Percentiles rank a stretch among this genome's conserved stretches.
These are phyloP conservation scores for Leucoagaricus sp. DNA, from an alignment of 1,284 basidiomycete genomes.

Conservation along the genomic window DNA sequence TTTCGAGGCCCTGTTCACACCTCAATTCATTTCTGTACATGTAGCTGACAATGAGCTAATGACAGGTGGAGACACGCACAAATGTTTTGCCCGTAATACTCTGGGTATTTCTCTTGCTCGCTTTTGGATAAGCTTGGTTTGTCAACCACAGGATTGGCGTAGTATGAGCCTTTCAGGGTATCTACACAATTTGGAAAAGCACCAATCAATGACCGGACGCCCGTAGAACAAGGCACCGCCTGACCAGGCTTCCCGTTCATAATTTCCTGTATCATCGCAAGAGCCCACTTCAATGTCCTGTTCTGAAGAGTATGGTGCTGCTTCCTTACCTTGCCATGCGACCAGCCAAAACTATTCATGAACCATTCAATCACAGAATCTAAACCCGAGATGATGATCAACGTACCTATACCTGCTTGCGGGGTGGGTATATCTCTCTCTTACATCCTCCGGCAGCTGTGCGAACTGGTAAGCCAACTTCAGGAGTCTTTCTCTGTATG, in stretches of 20 bases:
- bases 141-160: constrained; percentile 84
- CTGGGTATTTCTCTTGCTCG: constrained; percentile 60
- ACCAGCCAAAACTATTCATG: constrained; percentile 82
- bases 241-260: constrained; percentile 89
- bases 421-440: constrained; percentile 74
- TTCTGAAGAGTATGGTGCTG: not conserved
- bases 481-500: constrained; percentile 70
- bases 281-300: not conserved
- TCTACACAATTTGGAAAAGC: constrained; percentile 45
- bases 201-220: not conserved
- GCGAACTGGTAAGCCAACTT: constrained; percentile 76
- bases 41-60: not conserved
- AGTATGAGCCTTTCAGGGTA: constrained; percentile 87
- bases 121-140: constrained; percentile 56
- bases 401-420: constrained; percentile 70
- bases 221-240: constrained; percentile 4
- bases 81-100: constrained; percentile 80
- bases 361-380: constrained; percentile 1
- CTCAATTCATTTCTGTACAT: not conserved
- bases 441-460: constrained; percentile 57
- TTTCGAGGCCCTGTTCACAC: constrained; percentile 65
- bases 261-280: constrained; percentile 60
- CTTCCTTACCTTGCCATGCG: constrained; percentile 78
- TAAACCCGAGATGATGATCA: not conserved
- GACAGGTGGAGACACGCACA: constrained; percentile 46